Evolutionary conservation across 2,329 filamentous ascomycete genomes (phyloP).

Genomic region (Septoria petroselini): DNA sequence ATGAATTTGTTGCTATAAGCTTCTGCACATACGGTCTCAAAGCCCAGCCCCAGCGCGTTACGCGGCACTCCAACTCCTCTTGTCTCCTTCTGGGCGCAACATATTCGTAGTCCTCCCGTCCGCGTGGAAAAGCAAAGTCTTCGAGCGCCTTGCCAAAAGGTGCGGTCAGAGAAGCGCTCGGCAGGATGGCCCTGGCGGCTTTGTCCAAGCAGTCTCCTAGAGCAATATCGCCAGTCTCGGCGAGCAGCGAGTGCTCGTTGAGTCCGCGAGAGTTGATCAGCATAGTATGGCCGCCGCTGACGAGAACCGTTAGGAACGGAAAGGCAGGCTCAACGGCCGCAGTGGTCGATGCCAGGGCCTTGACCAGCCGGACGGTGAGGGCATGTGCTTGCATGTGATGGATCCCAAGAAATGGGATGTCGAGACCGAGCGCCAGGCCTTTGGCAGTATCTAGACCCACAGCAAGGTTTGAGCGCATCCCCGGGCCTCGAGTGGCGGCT

Average conservation of each 20-base stretch:
- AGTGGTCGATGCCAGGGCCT: slow-evolving; percentile 16
- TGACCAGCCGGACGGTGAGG: slow-evolving; percentile 72
- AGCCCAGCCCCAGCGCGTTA: slow-evolving; percentile 60
- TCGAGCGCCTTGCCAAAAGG: slow-evolving; percentile 83
- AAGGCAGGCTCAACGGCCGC: slow-evolving; percentile 54
- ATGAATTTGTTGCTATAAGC: neutral
- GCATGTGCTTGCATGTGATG: slow-evolving; percentile 98
- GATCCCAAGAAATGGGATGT: slow-evolving; percentile 76
- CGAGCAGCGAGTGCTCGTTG: slow-evolving; percentile 69
- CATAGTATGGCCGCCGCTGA: slow-evolving; percentile 89
- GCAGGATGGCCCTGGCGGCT: slow-evolving; percentile 72
- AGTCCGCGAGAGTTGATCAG: slow-evolving; percentile 71
- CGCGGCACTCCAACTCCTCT: slow-evolving; percentile 53
- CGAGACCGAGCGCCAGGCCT: slow-evolving; percentile 79
- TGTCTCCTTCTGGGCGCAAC: slow-evolving; percentile 56
- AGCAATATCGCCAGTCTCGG: slow-evolving; percentile 73
- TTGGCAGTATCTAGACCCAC: slow-evolving; percentile 82
- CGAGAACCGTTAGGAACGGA: slow-evolving; percentile 83
- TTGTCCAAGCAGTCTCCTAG: slow-evolving; percentile 90
- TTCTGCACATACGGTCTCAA: slow-evolving; percentile 50
- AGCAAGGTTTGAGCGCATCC: slow-evolving; percentile 75
- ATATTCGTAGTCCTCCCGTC: slow-evolving; percentile 54
- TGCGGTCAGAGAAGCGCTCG: slow-evolving; percentile 58
- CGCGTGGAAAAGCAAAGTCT: slow-evolving; percentile 66
- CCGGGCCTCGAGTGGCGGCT: slow-evolving; percentile 85